Base-by-base conservation (phyloP, 306 rosid species). In the Alnus glutinosa region DNA sequence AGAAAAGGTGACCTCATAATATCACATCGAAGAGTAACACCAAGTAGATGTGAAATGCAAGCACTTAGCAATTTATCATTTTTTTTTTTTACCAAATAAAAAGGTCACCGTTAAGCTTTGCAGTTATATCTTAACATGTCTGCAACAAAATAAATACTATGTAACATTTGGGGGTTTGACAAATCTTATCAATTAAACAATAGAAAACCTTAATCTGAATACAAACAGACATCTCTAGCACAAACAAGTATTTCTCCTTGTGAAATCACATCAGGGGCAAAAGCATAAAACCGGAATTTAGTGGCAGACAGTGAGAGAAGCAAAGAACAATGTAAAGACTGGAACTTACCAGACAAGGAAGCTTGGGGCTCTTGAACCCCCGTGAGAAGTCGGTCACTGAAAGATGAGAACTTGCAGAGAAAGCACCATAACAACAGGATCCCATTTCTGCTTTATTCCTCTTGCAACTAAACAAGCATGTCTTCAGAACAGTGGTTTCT, bases 301-400 rank as follows among this genome's bases (percentile, higher is more conserved):
- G 55, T 70, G 16, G 66, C 78, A 67, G 71, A 74, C 13, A 58
- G 14, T 70, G 52, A 64, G 36, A 28, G 71, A 76, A 62, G 71
- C 72, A 75, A 73, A 28, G 72, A 82, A 75, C 30, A 70, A 14
- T 52, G 59, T 49, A 19, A 71, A 28, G 54, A 36, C 78, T 49
- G 81, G 68, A 62, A 80, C 59, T 51, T 86, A 90, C 98, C 94
- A 77, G 81, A 79, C 52, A 73, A 74, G 84, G 81, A 78, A 85
- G 82, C 79, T 80, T 89, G 79, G 90, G 80, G 85, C 79, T 74
- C 79, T 87, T 89, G 55, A 80, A 77, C 52, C 77, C 79, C 78
- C 44, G 84, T 50, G 90, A 76, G 66, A 81, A 82, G 55, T 83
- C 78, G 36, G 87, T 44, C 28, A 81, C 77, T 61, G 83, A 68